Conservation (phyloP, 768 basidiomycete species). For the Suillus variegatus region DNA sequence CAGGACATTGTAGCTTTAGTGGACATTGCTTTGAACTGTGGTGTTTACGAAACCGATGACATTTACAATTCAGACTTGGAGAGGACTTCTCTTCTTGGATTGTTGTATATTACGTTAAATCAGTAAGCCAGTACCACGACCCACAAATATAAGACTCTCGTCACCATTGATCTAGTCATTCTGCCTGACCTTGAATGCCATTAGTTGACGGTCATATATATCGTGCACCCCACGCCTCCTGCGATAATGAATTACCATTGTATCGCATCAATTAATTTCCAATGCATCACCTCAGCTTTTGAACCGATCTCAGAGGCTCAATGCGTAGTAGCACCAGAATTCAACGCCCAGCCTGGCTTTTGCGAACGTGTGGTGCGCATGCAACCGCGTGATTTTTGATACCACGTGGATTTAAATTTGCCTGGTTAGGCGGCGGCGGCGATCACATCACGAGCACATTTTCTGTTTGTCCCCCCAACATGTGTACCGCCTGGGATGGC, state of each 20-base stretch:
- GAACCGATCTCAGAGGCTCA: background rate
- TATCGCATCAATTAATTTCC: constrained; percentile 39
- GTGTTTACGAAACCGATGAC: background rate
- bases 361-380: background rate
- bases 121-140: background rate
- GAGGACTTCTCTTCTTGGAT: background rate
- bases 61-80: background rate
- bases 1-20: background rate
- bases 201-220: constrained; percentile 37
- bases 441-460: background rate
- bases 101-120: background rate
- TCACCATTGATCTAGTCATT: background rate
- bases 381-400: background rate
- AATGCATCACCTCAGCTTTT: constrained; percentile 40
- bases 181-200: background rate
- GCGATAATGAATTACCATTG: constrained; percentile 51
- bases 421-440: background rate
- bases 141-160: background rate
- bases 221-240: constrained; percentile 68
- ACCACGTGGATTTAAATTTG: background rate
- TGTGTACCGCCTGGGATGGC: constrained; percentile 18
- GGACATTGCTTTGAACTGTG: background rate
- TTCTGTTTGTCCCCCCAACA: background rate
- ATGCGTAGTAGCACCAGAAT: constrained; percentile 32
- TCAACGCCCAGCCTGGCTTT: background rate